Conservation (phyloP, 306 rosid genomes). For the Mucuna pruriens region DNA sequence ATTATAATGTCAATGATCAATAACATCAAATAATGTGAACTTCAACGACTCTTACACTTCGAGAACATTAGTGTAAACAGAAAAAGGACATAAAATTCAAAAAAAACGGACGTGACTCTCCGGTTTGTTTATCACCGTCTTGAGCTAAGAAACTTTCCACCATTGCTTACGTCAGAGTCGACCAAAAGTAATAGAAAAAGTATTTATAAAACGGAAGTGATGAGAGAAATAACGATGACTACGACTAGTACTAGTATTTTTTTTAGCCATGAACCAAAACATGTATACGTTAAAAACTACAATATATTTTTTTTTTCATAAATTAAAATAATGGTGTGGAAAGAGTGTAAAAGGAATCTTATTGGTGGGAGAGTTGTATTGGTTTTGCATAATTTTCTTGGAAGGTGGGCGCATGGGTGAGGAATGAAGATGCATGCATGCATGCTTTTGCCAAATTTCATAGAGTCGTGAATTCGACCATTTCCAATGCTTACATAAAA, state of each 20-base stretch:
- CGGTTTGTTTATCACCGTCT: not conserved
- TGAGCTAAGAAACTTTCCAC: not conserved
- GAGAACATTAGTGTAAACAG: not conserved
- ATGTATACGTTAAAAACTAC: not conserved
- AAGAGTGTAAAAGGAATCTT: not conserved
- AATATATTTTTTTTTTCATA: not conserved
- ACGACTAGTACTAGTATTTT: not conserved
- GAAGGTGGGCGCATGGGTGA: constrained; percentile 33
- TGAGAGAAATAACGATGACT: not conserved
- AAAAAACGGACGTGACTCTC: constrained; percentile 13
- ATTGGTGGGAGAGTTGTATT: not conserved
- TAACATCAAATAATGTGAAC: constrained; percentile 28
- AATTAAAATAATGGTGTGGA: not conserved
- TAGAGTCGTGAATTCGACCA: constrained; percentile 30
- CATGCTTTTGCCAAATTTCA: constrained; percentile 16
- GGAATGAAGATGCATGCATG: constrained; percentile 40
- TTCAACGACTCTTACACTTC: constrained; percentile 6
- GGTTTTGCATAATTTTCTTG: constrained; percentile 29
- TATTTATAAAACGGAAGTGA: not conserved
- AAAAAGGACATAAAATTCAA: constrained; percentile 15
- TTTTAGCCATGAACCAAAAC: not conserved
- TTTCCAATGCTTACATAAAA: constrained; percentile 9
- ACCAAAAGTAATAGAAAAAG: not conserved
- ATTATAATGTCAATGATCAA: constrained; percentile 42
- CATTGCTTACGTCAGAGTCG: not conserved